These are phyloP conservation scores for Ceratobasidium papillatum DNA, from an alignment of 1,284 basidiomycete genomes.

Conservation along the genomic window DNA sequence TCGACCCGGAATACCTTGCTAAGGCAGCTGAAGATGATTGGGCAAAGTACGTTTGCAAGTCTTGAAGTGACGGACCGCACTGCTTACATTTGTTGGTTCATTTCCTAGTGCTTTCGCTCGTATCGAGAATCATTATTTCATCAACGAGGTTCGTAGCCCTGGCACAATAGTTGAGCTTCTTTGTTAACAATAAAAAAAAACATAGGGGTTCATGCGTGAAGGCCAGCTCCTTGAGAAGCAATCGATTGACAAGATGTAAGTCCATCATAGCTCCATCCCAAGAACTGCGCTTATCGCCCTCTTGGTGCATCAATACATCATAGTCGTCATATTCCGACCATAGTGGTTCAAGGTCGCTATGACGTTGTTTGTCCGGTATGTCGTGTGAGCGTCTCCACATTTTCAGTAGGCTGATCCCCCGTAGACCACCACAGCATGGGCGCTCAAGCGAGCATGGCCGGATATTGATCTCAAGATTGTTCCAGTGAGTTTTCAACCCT, in stretches of 20 bases:
- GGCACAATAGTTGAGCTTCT: neutral
- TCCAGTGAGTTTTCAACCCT: slow-evolving; percentile 51
- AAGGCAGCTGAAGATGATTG: slow-evolving; percentile 77
- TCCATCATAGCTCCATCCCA: slow-evolving; percentile 29
- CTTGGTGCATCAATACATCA: slow-evolving; percentile 7
- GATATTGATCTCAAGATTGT: slow-evolving; percentile 82
- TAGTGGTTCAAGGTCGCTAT: slow-evolving; percentile 89
- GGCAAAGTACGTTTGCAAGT: slow-evolving; percentile 65
- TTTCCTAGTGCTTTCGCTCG: slow-evolving; percentile 78
- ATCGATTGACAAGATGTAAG: slow-evolving; percentile 89
- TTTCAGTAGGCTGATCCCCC: slow-evolving; percentile 48
- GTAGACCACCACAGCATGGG: slow-evolving; percentile 70
- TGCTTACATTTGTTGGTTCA: neutral
- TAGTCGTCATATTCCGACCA: slow-evolving; percentile 84
- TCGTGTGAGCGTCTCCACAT: slow-evolving; percentile 18
- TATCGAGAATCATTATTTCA: slow-evolving; percentile 94
- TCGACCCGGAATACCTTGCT: slow-evolving; percentile 75
- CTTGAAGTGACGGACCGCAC: neutral
- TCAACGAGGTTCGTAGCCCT: slow-evolving; percentile 67
- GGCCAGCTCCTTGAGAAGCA: slow-evolving; percentile 86
- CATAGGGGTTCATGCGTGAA: slow-evolving; percentile 85
- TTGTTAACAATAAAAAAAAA: neutral
- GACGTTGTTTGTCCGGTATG: slow-evolving; percentile 80
- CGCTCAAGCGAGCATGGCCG: slow-evolving; percentile 84
- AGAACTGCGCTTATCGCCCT: slow-evolving; percentile 44